Evolutionary conservation across 2,329 filamentous ascomycete genomes (phyloP).

Genomic region (Venturiaceae sp.): DNA sequence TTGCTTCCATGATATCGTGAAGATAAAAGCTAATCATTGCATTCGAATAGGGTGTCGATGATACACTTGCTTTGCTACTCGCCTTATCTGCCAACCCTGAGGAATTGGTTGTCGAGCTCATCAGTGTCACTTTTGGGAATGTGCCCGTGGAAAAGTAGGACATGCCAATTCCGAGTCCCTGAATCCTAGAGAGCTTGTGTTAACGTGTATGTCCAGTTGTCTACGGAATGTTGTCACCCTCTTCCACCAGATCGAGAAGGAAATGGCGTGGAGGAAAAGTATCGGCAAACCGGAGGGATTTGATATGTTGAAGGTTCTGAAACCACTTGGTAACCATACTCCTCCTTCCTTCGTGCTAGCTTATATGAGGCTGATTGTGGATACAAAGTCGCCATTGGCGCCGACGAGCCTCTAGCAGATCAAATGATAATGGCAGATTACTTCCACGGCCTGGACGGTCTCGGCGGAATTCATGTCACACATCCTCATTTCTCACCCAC

Average conservation of each 20-base stretch:
- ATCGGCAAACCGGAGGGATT: slow-evolving; percentile 62
- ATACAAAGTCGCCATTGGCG: slow-evolving; percentile 75
- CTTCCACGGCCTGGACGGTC: slow-evolving; percentile 35
- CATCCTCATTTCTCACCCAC: slow-evolving; percentile 8
- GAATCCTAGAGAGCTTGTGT: background rate
- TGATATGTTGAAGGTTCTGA: slow-evolving; percentile 58
- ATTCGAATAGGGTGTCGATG: slow-evolving; percentile 62
- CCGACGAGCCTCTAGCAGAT: slow-evolving; percentile 76
- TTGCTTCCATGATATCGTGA: background rate
- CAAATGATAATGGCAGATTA: slow-evolving; percentile 51
- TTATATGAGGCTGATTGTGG: no score
- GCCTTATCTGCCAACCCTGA: slow-evolving; percentile 73
- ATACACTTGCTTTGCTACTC: slow-evolving; percentile 79
- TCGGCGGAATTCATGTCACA: slow-evolving; percentile 37
- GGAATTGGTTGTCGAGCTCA: slow-evolving; percentile 74
- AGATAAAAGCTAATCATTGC: background rate
- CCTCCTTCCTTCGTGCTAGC: no score
- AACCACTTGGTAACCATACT: slow-evolving; percentile 50
- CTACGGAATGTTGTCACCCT: slow-evolving; percentile 80
- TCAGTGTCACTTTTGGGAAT: slow-evolving; percentile 92
- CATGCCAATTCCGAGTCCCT: no score
- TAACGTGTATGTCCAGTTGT: slow-evolving; percentile 45
- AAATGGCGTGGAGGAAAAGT: slow-evolving; percentile 70
- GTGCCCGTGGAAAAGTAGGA: slow-evolving; percentile 70
- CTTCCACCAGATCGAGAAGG: slow-evolving; percentile 86